phyloP scores from a whole-genome alignment of 768 basidiomycete genomes.

The Kwoniella sp. region DNA sequence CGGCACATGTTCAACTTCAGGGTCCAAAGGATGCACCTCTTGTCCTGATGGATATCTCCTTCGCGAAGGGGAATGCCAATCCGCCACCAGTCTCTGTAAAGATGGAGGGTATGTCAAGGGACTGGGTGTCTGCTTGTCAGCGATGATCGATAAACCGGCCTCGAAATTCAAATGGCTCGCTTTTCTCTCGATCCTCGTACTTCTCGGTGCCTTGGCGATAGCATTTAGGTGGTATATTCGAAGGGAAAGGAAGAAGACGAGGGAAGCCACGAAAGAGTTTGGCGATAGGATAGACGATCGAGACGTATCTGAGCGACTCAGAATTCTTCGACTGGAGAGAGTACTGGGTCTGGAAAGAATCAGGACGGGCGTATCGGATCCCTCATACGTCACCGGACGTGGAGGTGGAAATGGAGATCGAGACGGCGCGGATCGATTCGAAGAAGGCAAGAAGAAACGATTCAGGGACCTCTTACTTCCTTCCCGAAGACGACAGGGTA shows the following conservation, averaged over 20 bases:
- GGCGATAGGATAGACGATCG: constrained; percentile 36
- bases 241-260: constrained; percentile 32
- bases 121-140: constrained; percentile 36
- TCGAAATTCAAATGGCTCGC: constrained; percentile 29
- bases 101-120: constrained; percentile 25
- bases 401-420: not conserved
- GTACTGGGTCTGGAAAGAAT: constrained; percentile 37
- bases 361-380: not conserved
- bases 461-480: constrained; percentile 24
- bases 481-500: constrained; percentile 4
- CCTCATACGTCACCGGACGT: not conserved
- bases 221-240: constrained; percentile 39
- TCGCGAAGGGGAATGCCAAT: constrained; percentile 36
- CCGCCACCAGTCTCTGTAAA: constrained; percentile 24
- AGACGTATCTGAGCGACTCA: constrained; percentile 23
- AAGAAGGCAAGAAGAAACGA: constrained; percentile 15
- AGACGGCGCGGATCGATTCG: constrained; percentile 3
- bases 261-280: constrained; percentile 42
- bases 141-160: constrained; percentile 23
- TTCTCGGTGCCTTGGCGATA: constrained; percentile 17
- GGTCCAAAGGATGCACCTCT: constrained; percentile 33
- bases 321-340: constrained; percentile 27
- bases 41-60: constrained; percentile 45
- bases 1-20: constrained; percentile 35
- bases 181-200: constrained; percentile 19